These are phyloP conservation scores for Escallonia rubra DNA, from an alignment of 129 eudicot genomes.

Conservation along the genomic window DNA sequence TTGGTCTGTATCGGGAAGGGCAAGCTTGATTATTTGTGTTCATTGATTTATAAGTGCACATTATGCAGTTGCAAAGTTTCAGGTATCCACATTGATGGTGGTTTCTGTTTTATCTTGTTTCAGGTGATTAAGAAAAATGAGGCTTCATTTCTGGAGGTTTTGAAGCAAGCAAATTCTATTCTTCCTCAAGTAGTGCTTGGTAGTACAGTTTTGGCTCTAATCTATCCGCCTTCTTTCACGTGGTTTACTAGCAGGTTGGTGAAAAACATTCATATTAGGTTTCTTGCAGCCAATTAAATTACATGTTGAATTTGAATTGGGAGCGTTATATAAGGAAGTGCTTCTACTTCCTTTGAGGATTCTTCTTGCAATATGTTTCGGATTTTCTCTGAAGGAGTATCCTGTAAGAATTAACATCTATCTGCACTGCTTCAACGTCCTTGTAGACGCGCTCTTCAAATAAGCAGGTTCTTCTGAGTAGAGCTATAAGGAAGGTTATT, in stretches of 20 bases:
- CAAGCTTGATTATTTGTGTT: not conserved
- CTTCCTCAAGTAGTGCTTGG: constrained; percentile 91
- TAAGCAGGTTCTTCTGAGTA: too few species aligned
- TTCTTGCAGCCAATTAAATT: not conserved
- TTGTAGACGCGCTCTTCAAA: too few species aligned
- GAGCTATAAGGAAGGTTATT: not conserved
- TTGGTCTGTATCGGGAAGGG: not conserved
- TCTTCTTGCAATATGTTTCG: too few species aligned
- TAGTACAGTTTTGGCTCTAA: constrained; percentile 82
- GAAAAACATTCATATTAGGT: not conserved
- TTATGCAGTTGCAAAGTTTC: not conserved
- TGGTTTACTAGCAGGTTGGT: constrained; percentile 94
- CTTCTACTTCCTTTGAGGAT: not conserved
- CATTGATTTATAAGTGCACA: not conserved
- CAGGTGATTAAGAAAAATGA: constrained; percentile 46
- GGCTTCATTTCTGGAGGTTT: constrained; percentile 44
- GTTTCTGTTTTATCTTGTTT: not conserved
- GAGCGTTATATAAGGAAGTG: not conserved
- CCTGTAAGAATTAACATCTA: not conserved
- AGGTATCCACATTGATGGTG: not conserved
- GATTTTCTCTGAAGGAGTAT: not conserved
- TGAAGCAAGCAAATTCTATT: constrained; percentile 75
- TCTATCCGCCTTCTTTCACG: constrained; percentile 94
- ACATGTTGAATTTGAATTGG: not conserved
- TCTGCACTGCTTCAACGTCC: too few species aligned